Base-by-base conservation (phyloP, 805 yeast genomes). In the Ogataea ramenticola region DNA sequence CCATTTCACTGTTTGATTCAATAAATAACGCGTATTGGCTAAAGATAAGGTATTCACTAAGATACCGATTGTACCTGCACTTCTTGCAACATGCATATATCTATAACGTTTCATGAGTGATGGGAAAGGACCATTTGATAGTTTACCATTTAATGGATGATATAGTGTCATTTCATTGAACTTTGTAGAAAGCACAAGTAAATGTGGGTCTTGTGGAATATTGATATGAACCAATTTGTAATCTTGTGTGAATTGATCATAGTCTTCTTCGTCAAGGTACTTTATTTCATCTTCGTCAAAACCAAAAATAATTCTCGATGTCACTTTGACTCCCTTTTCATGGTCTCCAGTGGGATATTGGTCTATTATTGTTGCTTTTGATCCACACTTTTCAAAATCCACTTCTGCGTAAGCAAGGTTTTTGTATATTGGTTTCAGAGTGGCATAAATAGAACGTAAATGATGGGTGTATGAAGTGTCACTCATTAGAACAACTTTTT, bases 51-150 rank as follows among this genome's bases (percentile, higher is more conserved):
- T 91, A 58, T 93, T 95, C 34, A 93, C 90, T 30, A 93, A 68
- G 24, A 93, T 77, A 2, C 99, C 99, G 30, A 93, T 74, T 1
- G 98, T 91, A 2, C 93, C 90, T 0, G 98, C 95, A 1, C 91
- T 75, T 53, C 96, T 74, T 0, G 97, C 96, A 56, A 82, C 70
- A 57, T 86, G 91, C 87, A 93, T 88, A 55, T 74, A 80, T 49
- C 84, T 73, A 58, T 93, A 93, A 31, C 99, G 73, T 52, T 82
- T 82, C 82, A 82, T 82, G 44, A 93, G 66, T 11, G 88, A 82
- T 1, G 95, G 89, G 53, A 72, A 78, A 1, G 95, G 90, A 0
- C 89, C 90, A 34, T 65, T 64, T 0, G 62, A 53, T 1, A 70
- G 43, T 0, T 59, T 46, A 14, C 58, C 44, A 1, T 59, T 42